These are phyloP conservation scores for Metahyphopichia silvanorum DNA, from an alignment of 805 yeast species.

Conservation along the genomic window DNA sequence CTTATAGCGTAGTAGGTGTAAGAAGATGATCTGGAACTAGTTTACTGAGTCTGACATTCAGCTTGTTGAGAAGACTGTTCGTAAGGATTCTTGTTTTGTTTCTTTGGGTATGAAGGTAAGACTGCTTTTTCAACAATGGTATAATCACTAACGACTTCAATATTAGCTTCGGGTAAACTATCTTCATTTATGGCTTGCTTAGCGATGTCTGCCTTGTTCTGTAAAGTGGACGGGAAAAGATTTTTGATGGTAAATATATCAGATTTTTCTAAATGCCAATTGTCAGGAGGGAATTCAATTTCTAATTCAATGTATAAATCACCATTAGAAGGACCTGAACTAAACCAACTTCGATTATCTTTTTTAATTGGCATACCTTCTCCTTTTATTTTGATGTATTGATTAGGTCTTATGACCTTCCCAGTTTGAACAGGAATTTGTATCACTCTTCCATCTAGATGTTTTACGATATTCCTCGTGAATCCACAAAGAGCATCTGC, in stretches of 20 bases:
- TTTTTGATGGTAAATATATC: conserved; percentile 56
- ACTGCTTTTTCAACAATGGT: conserved; percentile 18
- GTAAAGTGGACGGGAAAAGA: conserved; percentile 46
- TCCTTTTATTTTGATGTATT: conserved; percentile 54
- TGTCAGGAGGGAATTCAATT: conserved; percentile 79
- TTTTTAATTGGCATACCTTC: conserved; percentile 81
- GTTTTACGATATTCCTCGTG: conserved; percentile 57
- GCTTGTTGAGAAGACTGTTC: conserved; percentile 18
- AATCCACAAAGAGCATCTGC: conserved; percentile 88
- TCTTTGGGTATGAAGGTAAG: conserved; percentile 27
- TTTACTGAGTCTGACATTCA: conserved; percentile 33
- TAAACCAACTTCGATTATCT: conserved; percentile 25
- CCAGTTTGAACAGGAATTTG: conserved; percentile 68
- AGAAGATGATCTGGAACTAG: conserved; percentile 2
- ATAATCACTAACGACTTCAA: conserved; percentile 35
- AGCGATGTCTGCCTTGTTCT: conserved; percentile 17
- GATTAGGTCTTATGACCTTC: conserved; percentile 77
- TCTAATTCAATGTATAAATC: conserved; percentile 68
- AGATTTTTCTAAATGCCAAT: conserved; percentile 76
- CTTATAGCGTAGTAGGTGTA: too few species aligned
- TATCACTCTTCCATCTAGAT: conserved; percentile 76
- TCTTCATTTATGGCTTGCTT: conserved; percentile 21
- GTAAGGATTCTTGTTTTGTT: conserved; percentile 9
- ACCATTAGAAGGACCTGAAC: conserved; percentile 43
- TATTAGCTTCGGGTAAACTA: conserved; percentile 33